These are phyloP conservation scores for Keithomyces neogunnii DNA, from an alignment of 2,329 filamentous ascomycete species.

Conservation along the genomic window DNA sequence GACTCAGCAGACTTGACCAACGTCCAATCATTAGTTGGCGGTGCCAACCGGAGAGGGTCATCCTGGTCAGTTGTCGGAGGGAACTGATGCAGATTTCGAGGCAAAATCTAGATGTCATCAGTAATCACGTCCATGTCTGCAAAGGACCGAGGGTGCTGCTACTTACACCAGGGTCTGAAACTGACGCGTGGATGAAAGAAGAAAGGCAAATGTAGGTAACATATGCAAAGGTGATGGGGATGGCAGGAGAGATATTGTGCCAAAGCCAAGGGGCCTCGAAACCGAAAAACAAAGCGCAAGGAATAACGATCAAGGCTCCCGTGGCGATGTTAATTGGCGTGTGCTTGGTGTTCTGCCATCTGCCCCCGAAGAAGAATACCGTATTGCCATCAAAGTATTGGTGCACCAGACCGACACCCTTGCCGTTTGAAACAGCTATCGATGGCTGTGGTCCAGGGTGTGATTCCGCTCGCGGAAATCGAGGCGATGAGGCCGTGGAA, in stretches of 20 bases:
- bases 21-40: constrained; percentile 87
- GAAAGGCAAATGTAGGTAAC: constrained; percentile 85
- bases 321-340: constrained; percentile 86
- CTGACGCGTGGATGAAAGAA: constrained; percentile 88
- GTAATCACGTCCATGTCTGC: constrained; percentile 2
- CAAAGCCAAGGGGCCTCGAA: constrained; percentile 82
- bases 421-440: constrained; percentile 11
- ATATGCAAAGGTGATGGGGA: constrained; percentile 86
- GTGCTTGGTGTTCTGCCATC: constrained; percentile 80
- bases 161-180: constrained; percentile 86
- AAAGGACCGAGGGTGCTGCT: background rate
- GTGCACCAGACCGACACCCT: constrained; percentile 58
- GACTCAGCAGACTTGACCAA: constrained; percentile 74
- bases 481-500: constrained; percentile 69
- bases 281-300: constrained; percentile 72
- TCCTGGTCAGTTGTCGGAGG: constrained; percentile 67
- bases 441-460: constrained; percentile 11
- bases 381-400: constrained; percentile 94
- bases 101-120: constrained; percentile 60
- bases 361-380: constrained; percentile 76
- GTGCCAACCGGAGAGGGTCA: constrained; percentile 73
- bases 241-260: constrained; percentile 76
- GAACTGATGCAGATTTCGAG: constrained; percentile 83
- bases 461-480: constrained; percentile 42
- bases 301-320: constrained; percentile 69